Evolutionary conservation across 176 grass and related monocot genomes (phyloP).

Genomic region (Cenchrus fungigraminus): DNA sequence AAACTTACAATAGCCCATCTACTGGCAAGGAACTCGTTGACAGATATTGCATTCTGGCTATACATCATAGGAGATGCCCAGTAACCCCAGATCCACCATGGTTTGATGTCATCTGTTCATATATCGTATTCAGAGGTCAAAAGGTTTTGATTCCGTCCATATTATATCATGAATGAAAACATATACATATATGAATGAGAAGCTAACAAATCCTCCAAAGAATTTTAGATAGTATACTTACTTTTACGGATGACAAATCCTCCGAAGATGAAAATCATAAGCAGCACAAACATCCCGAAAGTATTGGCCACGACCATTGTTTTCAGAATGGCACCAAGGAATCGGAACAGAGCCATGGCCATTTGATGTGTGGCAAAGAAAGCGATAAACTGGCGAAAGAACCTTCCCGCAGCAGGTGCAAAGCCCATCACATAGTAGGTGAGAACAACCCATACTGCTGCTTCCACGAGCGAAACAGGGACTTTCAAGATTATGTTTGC

Average conservation of each 20-base stretch:
- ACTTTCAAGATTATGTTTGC: conserved; percentile 53
- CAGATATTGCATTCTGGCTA: conserved; percentile 76
- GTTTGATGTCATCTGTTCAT: conserved; percentile 71
- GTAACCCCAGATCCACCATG: conserved; percentile 97
- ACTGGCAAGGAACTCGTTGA: conserved; percentile 88
- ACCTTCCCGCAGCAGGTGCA: conserved; percentile 63
- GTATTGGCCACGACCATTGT: conserved; percentile 86
- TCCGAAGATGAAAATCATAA: conserved; percentile 81
- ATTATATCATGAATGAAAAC: too few species aligned
- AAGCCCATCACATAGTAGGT: conserved; percentile 72
- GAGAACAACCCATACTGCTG: conserved; percentile 51
- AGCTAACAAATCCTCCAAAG: too few species aligned
- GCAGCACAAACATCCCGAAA: conserved; percentile 64
- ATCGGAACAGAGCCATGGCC: conserved; percentile 80
- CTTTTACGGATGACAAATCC: conserved; percentile 82
- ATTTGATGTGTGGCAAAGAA: conserved; percentile 73
- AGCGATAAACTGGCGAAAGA: conserved; percentile 79
- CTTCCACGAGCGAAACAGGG: conserved; percentile 61
- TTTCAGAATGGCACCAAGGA: conserved; percentile 74
- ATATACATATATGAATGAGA: neutral
- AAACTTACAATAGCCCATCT: conserved; percentile 75
- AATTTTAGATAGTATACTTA: conserved; percentile 30
- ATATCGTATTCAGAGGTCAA: conserved; percentile 22
- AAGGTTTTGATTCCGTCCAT: neutral
- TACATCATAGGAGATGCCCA: conserved; percentile 96